Evolutionary conservation across 306 rosid species (phyloP).

Genomic region (Hylodesmum podocarpum): DNA sequence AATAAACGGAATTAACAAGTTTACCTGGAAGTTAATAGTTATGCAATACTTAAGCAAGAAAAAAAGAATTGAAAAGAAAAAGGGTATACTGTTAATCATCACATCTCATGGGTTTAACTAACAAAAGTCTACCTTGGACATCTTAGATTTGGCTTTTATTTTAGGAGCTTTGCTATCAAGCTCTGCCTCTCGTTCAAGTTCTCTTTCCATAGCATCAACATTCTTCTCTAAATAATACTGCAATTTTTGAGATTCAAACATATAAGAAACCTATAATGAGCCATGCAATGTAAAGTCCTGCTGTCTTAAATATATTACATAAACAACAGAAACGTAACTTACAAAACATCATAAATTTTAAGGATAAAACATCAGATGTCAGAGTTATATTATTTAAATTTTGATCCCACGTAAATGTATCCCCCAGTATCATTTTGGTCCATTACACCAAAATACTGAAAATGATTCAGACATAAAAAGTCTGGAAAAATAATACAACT

Average conservation of each 20-base stretch:
- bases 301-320: not conserved
- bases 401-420: not conserved
- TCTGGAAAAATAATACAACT: not conserved
- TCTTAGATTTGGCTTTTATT: conserved; percentile 94
- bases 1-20: not conserved
- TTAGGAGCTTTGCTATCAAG: conserved; percentile 92
- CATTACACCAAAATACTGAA: not conserved
- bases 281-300: not conserved
- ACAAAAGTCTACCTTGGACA: conserved; percentile 74
- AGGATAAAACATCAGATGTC: not conserved
- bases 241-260: conserved; percentile 22
- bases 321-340: not conserved
- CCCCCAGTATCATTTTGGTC: not conserved
- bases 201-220: conserved; percentile 81
- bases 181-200: conserved; percentile 88
- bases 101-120: not conserved
- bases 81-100: not conserved
- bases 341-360: not conserved
- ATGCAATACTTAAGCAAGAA: conserved; percentile 13
- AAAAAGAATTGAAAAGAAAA: too few relatives aligned
- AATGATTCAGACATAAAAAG: not conserved
- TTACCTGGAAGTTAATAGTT: not conserved
- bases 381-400: too few relatives aligned
- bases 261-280: conserved; percentile 27
- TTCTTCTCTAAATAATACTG: conserved; percentile 96